Conservation (phyloP, 345 rosid species). For the Camelina hispida region DNA sequence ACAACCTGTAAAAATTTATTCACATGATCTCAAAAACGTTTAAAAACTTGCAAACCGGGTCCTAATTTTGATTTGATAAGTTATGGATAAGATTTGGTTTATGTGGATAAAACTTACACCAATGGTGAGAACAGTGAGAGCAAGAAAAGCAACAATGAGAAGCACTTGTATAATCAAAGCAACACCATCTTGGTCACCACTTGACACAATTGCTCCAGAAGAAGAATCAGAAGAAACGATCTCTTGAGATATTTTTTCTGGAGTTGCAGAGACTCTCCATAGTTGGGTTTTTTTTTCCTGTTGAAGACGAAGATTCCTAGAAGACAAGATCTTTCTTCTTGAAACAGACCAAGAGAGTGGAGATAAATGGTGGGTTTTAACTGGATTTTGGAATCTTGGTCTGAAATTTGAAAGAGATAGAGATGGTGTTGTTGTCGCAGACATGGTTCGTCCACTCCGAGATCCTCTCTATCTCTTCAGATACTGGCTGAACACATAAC, state of each 20-base stretch:
- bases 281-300: constrained; percentile 14
- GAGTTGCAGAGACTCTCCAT: constrained; percentile 57
- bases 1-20: constrained; percentile 50
- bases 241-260: constrained; percentile 54
- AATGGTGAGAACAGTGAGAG: constrained; percentile 69
- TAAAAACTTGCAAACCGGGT: constrained; percentile 21
- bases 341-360: constrained; percentile 38
- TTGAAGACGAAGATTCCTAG: constrained; percentile 27
- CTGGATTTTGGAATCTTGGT: constrained; percentile 41
- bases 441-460: constrained; percentile 32
- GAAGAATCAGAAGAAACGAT: constrained; percentile 45
- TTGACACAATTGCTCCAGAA: constrained; percentile 36
- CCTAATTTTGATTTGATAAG: neutral
- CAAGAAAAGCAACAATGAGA: constrained; percentile 65
- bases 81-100: constrained; percentile 33
- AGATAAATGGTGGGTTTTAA: constrained; percentile 28
- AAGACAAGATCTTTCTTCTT: constrained; percentile 35
- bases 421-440: constrained; percentile 37
- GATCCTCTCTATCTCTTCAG: constrained; percentile 33
- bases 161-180: constrained; percentile 55
- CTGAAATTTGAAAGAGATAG: constrained; percentile 46
- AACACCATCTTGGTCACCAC: constrained; percentile 54
- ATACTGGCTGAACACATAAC: constrained; percentile 18
- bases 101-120: constrained; percentile 60
- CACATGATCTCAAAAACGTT: neutral